Base-by-base conservation (phyloP, 371 early-diverging fungal genomes). In the Saksenaea vasiformis region DNA sequence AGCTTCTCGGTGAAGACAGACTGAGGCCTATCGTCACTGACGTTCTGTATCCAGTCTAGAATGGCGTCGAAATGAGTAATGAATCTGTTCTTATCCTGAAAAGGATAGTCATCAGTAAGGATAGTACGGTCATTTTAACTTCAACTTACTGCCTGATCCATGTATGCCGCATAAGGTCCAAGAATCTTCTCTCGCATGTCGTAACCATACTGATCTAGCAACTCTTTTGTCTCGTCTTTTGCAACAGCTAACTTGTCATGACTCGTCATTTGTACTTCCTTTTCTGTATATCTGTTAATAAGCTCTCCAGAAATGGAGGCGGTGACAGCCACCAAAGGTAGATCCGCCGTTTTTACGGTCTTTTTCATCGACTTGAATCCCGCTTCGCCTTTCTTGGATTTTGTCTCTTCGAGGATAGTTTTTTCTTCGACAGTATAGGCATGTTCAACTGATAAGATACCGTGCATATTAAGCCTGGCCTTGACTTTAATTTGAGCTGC, bases 401-500 rank as follows among this genome's bases (percentile, higher is more conserved):
- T 78, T 22, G 74, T 69, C 64, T 90, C 91, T 56, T 77, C 77
- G 59, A 87, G 88, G 36, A 87, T 85, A 72, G 89, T 80, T 54
- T 82, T 78, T 74, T 96, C 95, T 78, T 94, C 95, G 36, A 93
- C 90, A 54, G 91, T 87, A 69, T 91, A 88, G 54, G 95, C 95
- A 62, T 85, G 77, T 72, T 92, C 93, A 59, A 97, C 77, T 54
- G 78, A 72, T 67, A 94, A 75, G 62, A 95, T 73, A 69, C 92
- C 90, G 78, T 90, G 89, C 64, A 86, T 86, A 71, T 92, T 91
- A 64, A 93, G 74, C 67, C 87, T 83, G 34, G 91, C 92, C 87
- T 94, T 95, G 76, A 96, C 91, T 83, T 93, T 93, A 78, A 97
- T 83, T 53, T 90, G 91, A 37, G 91, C 85, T 7, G 82, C 62